A percentile compares a stretch with the other conserved stretches of the same genome.
Evolutionary conservation across 176 grass and related monocot species (phyloP).

Genomic region (Oryza punctata): DNA sequence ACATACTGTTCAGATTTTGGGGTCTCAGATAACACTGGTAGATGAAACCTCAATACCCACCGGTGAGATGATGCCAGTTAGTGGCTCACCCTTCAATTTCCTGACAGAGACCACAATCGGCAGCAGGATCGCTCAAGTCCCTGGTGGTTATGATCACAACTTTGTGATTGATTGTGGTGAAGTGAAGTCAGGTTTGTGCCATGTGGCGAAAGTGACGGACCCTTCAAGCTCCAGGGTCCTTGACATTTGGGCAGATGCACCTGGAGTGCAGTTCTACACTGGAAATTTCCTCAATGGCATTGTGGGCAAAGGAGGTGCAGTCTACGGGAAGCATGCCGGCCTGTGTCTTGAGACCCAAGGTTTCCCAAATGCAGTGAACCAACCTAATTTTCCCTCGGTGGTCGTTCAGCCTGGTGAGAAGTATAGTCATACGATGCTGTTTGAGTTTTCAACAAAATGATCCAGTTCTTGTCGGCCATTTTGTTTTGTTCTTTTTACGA

Average conservation of each 20-base stretch:
- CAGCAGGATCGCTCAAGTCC: slow-evolving; percentile 52
- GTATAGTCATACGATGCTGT: slow-evolving; percentile 79
- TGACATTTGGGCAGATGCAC: slow-evolving; percentile 78
- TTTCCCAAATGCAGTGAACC: slow-evolving; percentile 90
- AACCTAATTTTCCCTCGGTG: slow-evolving; percentile 73
- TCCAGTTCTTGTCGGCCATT: slow-evolving; percentile 23
- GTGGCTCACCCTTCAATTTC: slow-evolving; percentile 74
- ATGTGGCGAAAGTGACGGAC: slow-evolving; percentile 68
- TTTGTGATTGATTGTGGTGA: slow-evolving; percentile 59
- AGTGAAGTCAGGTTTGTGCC: slow-evolving; percentile 58
- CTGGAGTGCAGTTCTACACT: slow-evolving; percentile 90
- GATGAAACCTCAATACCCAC: slow-evolving; percentile 75
- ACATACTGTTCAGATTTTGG: slow-evolving; percentile 65
- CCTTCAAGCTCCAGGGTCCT: slow-evolving; percentile 60
- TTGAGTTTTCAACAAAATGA: slow-evolving; percentile 64
- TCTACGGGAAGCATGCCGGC: slow-evolving; percentile 66
- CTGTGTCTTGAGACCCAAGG: slow-evolving; percentile 92
- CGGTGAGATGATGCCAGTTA: slow-evolving; percentile 69
- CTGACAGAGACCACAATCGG: slow-evolving; percentile 48
- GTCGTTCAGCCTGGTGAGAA: slow-evolving; percentile 70
- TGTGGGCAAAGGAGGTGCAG: slow-evolving; percentile 64
- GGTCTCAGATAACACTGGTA: slow-evolving; percentile 68
- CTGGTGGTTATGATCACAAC: slow-evolving; percentile 61
- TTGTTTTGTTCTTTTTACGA: background rate
- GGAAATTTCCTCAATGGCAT: slow-evolving; percentile 68